Base-by-base conservation (phyloP, 148 eudicot genomes). In the Spergularia marina region DNA sequence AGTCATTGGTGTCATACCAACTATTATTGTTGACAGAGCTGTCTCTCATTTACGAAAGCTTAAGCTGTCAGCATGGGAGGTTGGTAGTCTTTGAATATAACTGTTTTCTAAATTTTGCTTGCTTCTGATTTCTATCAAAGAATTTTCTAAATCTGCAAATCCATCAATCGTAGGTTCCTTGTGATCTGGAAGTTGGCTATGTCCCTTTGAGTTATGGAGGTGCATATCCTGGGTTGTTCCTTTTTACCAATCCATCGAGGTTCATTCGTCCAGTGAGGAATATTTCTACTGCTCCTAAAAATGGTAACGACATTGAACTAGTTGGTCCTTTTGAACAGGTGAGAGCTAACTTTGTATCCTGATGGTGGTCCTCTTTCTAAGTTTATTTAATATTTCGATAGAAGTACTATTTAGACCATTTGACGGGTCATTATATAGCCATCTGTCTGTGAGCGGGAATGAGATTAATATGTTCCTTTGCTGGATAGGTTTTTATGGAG, bases 271-370 rank as follows among this genome's bases (percentile, higher is more conserved):
- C 97, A 65, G 94, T 92, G 16, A 82, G 80, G 75, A 92, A 89
- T 86, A 77, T 92, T 53, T 79, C 84, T 76, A 51, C 80, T 73
- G 84, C 88, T 76, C 53, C 84, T 30, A 91, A 83, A 68, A 87
- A 86, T 67, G 77, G 82, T n/a, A 88, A 80, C 73, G 53, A 84
- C 71, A 87, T 88, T 82, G 99, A 95, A 82, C 87, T 90, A 41
- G 82, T 92, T 78, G 97, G 98, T 34, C 97, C 98, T 12, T 89
- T 91, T 83, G 98, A 94, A 81, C 98, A 94, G 90, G 98, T 94
- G 72, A 41, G n/a, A 10, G 39, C 8, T 60, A 6, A 7, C 53
- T 74, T 7, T 60, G 12, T 65, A 14, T 13, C 39, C 34, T 23
- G 15, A 30, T 30, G 56, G 61, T 57, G 15, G 3, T 21, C 49